Conservation (phyloP, 768 basidiomycete genomes). For the Tulasnella calospora region DNA sequence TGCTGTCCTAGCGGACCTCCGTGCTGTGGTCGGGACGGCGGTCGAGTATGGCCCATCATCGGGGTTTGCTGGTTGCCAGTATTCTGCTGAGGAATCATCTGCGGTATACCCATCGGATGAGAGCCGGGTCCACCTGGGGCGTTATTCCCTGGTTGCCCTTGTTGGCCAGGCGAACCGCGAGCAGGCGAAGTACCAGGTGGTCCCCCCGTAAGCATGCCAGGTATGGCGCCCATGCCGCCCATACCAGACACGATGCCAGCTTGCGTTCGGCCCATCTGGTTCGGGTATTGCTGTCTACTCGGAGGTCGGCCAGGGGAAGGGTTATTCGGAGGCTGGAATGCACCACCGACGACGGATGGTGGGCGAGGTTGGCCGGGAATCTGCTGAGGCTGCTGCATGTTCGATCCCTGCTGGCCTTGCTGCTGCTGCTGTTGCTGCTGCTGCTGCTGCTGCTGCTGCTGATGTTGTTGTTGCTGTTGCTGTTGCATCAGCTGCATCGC, state of each 20-base stretch:
- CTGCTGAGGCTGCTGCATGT: constrained; percentile 2
- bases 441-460: constrained; percentile 3
- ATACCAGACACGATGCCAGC: background rate
- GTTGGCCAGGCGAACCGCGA: background rate
- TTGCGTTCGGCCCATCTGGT: background rate
- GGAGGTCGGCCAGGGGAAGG: constrained; percentile 16
- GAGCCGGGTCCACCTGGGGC: background rate
- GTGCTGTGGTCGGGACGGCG: constrained; percentile 6
- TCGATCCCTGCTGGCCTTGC: background rate
- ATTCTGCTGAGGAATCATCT: background rate
- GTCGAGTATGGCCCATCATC: background rate
- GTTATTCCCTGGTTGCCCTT: background rate
- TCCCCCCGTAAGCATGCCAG: background rate
- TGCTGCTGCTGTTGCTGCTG: constrained; percentile 19
- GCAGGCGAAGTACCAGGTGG: background rate
- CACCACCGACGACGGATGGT: background rate
- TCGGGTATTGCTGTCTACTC: constrained; percentile 7
- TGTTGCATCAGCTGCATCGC: background rate
- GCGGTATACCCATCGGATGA: background rate
- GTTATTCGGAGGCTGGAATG: constrained; percentile 12
- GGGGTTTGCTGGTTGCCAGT: background rate
- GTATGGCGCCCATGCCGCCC: background rate
- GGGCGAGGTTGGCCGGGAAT: constrained; percentile 1
- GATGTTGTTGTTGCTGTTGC: constrained; percentile 13
- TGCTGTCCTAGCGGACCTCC: background rate